Base-by-base conservation (phyloP, 176 grass and related monocot species). In the Oropetium thomaeum region DNA sequence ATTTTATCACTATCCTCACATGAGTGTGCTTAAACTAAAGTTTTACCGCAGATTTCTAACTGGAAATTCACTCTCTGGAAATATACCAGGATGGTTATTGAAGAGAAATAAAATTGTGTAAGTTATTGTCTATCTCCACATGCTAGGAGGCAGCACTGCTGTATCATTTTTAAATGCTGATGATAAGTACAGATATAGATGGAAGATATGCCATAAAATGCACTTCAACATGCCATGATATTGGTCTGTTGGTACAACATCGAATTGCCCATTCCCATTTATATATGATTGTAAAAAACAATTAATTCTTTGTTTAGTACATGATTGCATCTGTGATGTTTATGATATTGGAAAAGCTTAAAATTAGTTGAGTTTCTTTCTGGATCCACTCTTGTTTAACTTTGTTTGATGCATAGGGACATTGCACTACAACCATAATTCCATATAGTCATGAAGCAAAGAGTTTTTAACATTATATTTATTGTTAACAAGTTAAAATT, bases 41-140 rank as follows among this genome's bases (percentile, higher is more conserved):
- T 70, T 79, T n/a, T 68, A n/a, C 63, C 58, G 69, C 74, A 88
- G 89, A 88, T 92, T 87, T 89, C 77, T 98, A 58, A 88, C 86
- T 49, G 81, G 75, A 84, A 98, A 98, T 39, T 87, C 81, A 83
- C 95, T 98, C 63, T 79, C 71, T 62, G 95, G 84, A 43, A 57
- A 83, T 43, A 92, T 98, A 80, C 95, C 95, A 73, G 59, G 39
- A 45, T 98, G 91, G 91, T 71, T 98, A 67, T 64, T 86, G 86
- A 83, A 15, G 30, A 81, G 81, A 85, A 89, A 75, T 81, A 98
- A 86, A 55, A 81, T 85, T 55, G 84, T 63, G 95, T 98, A 88
- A 85, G 90, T 80, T 58, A 81, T 62, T 44, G 22, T 51, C 57
- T 65, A 32, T 70, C 38, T 70, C 29, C 55, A 75, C 11, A 41